Conservation (phyloP, 2,329 filamentous ascomycete genomes). For the Camptophora hylomeconis region DNA sequence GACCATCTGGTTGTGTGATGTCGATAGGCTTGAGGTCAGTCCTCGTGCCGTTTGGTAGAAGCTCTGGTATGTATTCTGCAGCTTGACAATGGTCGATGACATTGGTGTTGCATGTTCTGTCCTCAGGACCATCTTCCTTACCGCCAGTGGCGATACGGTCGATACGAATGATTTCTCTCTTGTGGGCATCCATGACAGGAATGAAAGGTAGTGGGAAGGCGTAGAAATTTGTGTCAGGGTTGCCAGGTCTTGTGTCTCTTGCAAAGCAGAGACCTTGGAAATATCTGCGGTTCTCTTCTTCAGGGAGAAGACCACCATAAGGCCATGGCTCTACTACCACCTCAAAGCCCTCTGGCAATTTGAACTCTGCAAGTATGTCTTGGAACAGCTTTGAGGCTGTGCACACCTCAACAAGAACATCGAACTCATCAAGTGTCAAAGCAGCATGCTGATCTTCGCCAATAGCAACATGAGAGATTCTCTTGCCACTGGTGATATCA, state of each 20-base stretch:
- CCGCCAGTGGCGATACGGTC: constrained; percentile 43
- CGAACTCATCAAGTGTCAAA: constrained; percentile 34
- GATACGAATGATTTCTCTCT: constrained; percentile 42
- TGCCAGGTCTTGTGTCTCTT: constrained; percentile 31
- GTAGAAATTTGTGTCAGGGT: constrained; percentile 49
- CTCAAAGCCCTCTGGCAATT: constrained; percentile 42
- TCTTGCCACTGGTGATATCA: constrained; percentile 30
- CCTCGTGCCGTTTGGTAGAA: constrained; percentile 36
- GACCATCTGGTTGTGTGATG: constrained; percentile 57
- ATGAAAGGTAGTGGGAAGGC: constrained; percentile 47
- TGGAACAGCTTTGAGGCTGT: constrained; percentile 40
- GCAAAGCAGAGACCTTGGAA: constrained; percentile 45
- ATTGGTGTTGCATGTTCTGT: constrained; percentile 30
- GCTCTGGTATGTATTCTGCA: constrained; percentile 38
- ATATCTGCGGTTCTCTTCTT: constrained; percentile 35
- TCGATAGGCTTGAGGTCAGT: constrained; percentile 55
- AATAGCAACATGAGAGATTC: constrained; percentile 33
- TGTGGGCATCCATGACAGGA: constrained; percentile 45
- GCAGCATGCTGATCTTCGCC: constrained; percentile 35
- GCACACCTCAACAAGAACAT: constrained; percentile 35
- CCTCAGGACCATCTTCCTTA: constrained; percentile 34
- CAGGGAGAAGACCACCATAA: constrained; percentile 39
- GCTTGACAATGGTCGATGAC: constrained; percentile 39
- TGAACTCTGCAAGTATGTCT: constrained; percentile 36
- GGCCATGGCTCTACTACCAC: constrained; percentile 39